These are phyloP conservation scores for Tetrapisispora iriomotensis DNA, from an alignment of 805 yeast genomes.

Conservation along the genomic window DNA sequence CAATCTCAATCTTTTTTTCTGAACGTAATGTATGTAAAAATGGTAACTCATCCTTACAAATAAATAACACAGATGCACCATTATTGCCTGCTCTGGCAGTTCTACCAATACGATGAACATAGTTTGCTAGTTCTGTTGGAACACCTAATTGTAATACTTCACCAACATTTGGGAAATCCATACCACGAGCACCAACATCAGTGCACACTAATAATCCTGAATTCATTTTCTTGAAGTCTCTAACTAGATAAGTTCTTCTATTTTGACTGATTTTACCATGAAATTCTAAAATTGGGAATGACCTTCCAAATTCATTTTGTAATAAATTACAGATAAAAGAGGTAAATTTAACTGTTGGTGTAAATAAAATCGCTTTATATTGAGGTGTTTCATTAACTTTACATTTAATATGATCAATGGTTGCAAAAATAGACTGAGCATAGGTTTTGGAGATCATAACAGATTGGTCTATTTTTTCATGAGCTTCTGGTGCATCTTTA, in stretches of 20 bases:
- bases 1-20: constrained; percentile 48
- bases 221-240: constrained; percentile 38
- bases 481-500: constrained; percentile 63
- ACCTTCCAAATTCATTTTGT: constrained; percentile 20
- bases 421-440: constrained; percentile 51
- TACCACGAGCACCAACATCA: constrained; percentile 93
- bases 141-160: constrained; percentile 78
- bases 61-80: constrained; percentile 60
- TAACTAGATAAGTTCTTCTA: constrained; percentile 52
- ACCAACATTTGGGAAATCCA: constrained; percentile 84
- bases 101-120: constrained; percentile 90
- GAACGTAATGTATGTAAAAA: constrained; percentile 41
- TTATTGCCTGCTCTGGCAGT: constrained; percentile 85
- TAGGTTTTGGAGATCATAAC: constrained; percentile 45
- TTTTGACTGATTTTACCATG: constrained; percentile 73
- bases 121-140: constrained; percentile 66
- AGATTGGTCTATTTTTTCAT: constrained; percentile 66
- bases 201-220: constrained; percentile 66
- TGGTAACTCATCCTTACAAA: constrained; percentile 46
- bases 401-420: constrained; percentile 40
- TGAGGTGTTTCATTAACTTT: constrained; percentile 30
- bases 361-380: constrained; percentile 74
- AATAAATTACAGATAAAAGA: constrained; percentile 44
- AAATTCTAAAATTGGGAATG: constrained; percentile 33
- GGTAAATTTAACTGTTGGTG: constrained; percentile 67